phyloP scores from a whole-genome alignment of 441 rosid genomes.

The Euphorbia schlechtendalii region DNA sequence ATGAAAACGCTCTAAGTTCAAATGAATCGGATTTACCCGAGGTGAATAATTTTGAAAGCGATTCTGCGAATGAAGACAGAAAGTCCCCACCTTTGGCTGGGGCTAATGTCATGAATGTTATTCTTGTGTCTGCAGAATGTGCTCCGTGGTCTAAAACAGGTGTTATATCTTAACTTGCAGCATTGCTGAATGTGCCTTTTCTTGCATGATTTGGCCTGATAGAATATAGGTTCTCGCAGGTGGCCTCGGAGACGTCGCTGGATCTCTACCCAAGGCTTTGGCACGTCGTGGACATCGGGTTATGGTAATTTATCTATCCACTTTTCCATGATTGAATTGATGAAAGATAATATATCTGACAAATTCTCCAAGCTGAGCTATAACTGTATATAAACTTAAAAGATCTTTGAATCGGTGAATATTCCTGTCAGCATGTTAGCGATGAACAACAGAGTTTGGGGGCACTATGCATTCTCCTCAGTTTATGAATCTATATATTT shows the following conservation, averaged over 20 bases:
- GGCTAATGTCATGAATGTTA: conserved; percentile 80
- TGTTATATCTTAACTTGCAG: conserved; percentile 23
- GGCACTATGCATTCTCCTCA: too few relatives aligned
- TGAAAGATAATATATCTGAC: too few relatives aligned
- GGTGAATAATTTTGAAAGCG: conserved; percentile 26
- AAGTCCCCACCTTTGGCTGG: conserved; percentile 81
- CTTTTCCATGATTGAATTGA: too few relatives aligned
- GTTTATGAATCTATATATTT: too few relatives aligned
- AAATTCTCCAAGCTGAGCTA: too few relatives aligned
- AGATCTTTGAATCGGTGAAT: too few relatives aligned
- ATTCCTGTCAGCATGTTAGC: too few relatives aligned
- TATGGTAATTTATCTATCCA: conserved; percentile 52
- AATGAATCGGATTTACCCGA: conserved; percentile 27
- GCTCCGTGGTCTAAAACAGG: conserved; percentile 97
- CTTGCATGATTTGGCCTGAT: conserved; percentile 15
- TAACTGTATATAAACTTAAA: too few relatives aligned
- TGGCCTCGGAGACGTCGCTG: conserved; percentile 99
- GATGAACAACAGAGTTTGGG: too few relatives aligned
- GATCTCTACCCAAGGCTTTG: conserved; percentile 95
- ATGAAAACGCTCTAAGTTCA: conserved; percentile 28
- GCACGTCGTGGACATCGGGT: conserved; percentile 96
- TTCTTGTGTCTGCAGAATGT: conserved; percentile 90
- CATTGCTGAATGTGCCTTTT: neutral
- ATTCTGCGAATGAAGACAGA: conserved; percentile 31
- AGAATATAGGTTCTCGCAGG: conserved; percentile 37